Evolutionary conservation across 1,139 yeast genomes (phyloP).

Genomic region (Suhomyces taliae): DNA sequence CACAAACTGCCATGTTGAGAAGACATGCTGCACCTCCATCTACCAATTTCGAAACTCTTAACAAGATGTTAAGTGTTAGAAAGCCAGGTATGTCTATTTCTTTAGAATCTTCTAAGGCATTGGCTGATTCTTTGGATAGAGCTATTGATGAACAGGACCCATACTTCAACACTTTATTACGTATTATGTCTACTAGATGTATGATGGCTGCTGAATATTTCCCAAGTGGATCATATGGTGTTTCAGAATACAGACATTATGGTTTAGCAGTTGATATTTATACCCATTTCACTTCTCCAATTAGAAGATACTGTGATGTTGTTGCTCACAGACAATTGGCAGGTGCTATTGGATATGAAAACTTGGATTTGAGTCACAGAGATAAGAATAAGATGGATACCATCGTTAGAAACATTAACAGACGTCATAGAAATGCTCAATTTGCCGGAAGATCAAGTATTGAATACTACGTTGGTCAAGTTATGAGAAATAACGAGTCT

Average conservation of each 20-base stretch:
- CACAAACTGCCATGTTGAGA: conserved; percentile 97
- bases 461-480: conserved; percentile 97
- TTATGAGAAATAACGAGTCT: conserved; percentile 75
- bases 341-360: conserved; percentile 93
- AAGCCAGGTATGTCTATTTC: conserved; percentile 74
- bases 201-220: conserved; percentile 99
- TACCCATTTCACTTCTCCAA: conserved; percentile 98
- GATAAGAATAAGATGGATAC: conserved; percentile 89
- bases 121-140: conserved; percentile 91
- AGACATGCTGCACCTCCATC: conserved; percentile 97
- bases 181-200: conserved; percentile 98
- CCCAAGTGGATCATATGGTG: conserved; percentile 88
- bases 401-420: conserved; percentile 86
- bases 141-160: conserved; percentile 82
- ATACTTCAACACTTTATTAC: conserved; percentile 87
- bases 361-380: conserved; percentile 76
- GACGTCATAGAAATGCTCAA: conserved; percentile 95
- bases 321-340: conserved; percentile 97
- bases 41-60: conserved; percentile 83
- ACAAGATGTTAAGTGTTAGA: conserved; percentile 84
- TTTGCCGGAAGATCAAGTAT: conserved; percentile 98
- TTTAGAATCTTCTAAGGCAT: conserved; percentile 81
- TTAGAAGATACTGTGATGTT: conserved; percentile 96
- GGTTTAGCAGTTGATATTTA: conserved; percentile 97
- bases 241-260: conserved; percentile 94